Evolutionary conservation across 208 protist species (phyloP).

Genomic region (Leishmania guyanensis): DNA sequence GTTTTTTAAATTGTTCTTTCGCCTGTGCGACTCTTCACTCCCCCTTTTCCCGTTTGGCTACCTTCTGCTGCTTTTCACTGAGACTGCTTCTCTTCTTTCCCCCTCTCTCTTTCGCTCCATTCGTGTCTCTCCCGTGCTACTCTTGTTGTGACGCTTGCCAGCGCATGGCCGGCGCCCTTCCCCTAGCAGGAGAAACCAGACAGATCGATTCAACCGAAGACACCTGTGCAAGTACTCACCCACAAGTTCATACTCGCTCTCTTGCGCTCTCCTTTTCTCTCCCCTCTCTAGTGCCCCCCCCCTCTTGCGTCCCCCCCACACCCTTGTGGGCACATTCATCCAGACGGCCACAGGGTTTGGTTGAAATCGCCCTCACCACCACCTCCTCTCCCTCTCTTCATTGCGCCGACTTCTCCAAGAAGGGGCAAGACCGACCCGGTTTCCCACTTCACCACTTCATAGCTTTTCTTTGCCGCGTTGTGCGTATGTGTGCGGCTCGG

Average conservation of each 20-base stretch:
- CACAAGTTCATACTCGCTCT: background rate
- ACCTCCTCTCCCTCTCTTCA: background rate
- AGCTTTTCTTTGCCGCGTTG: background rate
- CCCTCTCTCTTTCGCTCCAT: background rate
- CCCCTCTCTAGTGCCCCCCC: background rate
- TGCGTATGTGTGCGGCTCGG: background rate
- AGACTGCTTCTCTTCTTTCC: background rate
- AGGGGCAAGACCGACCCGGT: background rate
- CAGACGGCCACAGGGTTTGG: background rate
- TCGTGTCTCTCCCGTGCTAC: background rate
- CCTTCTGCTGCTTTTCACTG: too few relatives aligned
- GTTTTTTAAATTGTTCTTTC: conserved; percentile 19
- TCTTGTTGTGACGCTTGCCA: too few relatives aligned
- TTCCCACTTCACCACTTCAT: background rate
- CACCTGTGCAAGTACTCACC: background rate
- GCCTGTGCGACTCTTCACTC: background rate
- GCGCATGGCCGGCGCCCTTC: too few relatives aligned
- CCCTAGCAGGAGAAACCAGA: too few relatives aligned
- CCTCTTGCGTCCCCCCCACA: background rate
- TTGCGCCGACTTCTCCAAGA: background rate
- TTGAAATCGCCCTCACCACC: background rate
- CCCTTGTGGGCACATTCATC: background rate
- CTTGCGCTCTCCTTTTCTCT: background rate
- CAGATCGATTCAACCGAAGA: too few relatives aligned
- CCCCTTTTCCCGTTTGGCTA: background rate